Evolutionary conservation across 1,139 yeast genomes (phyloP), one percentile per base, ranked within the genome.

Genomic region (Pichia sp.): DNA sequence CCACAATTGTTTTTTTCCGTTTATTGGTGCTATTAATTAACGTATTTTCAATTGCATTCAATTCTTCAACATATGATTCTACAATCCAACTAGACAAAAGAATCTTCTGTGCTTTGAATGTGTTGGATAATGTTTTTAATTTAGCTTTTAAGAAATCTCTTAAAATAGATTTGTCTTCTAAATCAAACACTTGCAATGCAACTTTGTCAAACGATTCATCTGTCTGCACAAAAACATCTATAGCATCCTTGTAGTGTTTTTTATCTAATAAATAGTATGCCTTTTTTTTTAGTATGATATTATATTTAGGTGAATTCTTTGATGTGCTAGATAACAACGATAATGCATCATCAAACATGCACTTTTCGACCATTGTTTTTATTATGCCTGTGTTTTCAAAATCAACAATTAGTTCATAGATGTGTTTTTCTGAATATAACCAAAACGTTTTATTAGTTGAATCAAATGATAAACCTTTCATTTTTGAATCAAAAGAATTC

Each of bases 31-130:
- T 20, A 16, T 34, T 26, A 15, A 46, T 21, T n/a, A 45, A 23
- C 11, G 34, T 31, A 46, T 72, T 77, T 44, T 76, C 82, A 10
- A 70, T 44, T 3, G 63, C 61, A 50, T 74, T 73, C 22, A 75
- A 54, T 44, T 66, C 66, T 43, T 74, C 78, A 59, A 78, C 65
- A 44, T 62, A 75, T 11, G 84, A 61, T 63, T 88, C 93, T 6
- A 86, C 72, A 30, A 89, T 76, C 96, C 96, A 89, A 45, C 83
- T 76, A 0, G 89, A 77, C n/a, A 89, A 60, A 43, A 87, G 70
- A 0, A 73, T 66, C 28, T 73, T 63, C 53, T 82, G 83, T 56
- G 84, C 73, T 33, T 65, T 62, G 62, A 71, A 48, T 43, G 54
- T 35, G 45, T 66, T 59, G 46, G 68, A 53, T 50, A 73, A 46